Percentiles rank a stretch among this genome's conserved stretches.
These are phyloP conservation scores for Coffea canephora DNA, from an alignment of 257 asterid species.

Conservation along the genomic window DNA sequence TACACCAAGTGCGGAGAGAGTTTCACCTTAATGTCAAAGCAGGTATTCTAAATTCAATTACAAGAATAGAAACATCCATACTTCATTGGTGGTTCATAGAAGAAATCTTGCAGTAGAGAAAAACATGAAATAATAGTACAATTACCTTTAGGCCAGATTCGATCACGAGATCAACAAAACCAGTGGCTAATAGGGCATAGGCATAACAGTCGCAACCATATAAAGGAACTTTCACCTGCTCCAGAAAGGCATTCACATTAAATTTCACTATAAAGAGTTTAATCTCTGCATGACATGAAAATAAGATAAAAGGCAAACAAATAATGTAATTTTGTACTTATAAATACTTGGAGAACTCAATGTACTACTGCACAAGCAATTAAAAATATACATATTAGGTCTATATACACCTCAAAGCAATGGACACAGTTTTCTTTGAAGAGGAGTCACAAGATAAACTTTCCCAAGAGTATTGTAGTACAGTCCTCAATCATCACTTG, in stretches of 20 bases:
- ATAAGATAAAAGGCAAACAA: not conserved
- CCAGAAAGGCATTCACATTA: not conserved
- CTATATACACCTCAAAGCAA: not conserved
- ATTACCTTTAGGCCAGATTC: slow-evolving; percentile 94
- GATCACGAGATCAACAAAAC: slow-evolving; percentile 83
- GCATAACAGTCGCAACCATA: slow-evolving; percentile 99
- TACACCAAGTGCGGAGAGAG: not conserved
- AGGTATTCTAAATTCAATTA: not conserved
- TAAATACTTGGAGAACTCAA: no score
- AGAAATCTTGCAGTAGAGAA: not conserved
- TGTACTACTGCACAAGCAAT: not conserved
- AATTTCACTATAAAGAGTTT: not conserved
- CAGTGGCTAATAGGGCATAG: slow-evolving; percentile 89
- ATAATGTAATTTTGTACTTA: not conserved
- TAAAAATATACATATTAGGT: not conserved
- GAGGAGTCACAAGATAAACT: not conserved
- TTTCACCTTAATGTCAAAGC: not conserved
- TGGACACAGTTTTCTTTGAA: not conserved
- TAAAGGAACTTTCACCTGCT: slow-evolving; percentile 92
- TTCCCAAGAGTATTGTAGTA: not conserved
- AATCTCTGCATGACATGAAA: not conserved
- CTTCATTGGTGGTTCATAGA: not conserved
- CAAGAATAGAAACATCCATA: not conserved
- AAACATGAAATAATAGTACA: slow-evolving; percentile 6
- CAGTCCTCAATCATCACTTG: not conserved